A percentile compares a stretch with the other conserved stretches of the same genome.
Evolutionary conservation across 768 basidiomycete genomes (phyloP).

Genomic region (Lactarius sanguifluus): DNA sequence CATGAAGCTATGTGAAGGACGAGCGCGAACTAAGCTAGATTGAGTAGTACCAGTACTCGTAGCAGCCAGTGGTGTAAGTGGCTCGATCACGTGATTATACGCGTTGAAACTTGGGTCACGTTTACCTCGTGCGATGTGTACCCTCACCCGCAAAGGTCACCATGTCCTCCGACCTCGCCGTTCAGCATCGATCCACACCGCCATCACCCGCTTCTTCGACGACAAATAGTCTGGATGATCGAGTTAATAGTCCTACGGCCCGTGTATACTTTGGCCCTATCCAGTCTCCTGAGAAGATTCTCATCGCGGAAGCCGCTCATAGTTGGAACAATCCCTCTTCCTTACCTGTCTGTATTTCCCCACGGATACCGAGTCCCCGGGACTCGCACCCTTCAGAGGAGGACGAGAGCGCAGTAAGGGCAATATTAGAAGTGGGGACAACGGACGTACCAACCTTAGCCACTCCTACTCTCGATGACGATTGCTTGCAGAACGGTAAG

Average conservation of each 20-base stretch:
- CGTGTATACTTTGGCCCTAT: slow-evolving; percentile 33
- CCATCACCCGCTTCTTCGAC: slow-evolving; percentile 24
- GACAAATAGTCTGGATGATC: slow-evolving; percentile 20
- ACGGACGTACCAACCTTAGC: background rate
- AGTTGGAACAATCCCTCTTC: slow-evolving; percentile 14
- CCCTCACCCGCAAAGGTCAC: slow-evolving; percentile 2
- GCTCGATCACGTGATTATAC: slow-evolving; percentile 29
- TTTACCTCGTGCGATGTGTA: slow-evolving; percentile 10
- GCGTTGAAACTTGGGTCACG: slow-evolving; percentile 25
- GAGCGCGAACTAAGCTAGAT: background rate
- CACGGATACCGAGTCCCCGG: slow-evolving; percentile 5
- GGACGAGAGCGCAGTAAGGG: background rate
- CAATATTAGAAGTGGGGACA: background rate
- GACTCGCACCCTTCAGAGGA: slow-evolving; percentile 4
- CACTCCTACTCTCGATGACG: slow-evolving; percentile 4
- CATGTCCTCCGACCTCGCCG: slow-evolving; percentile 25
- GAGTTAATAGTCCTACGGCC: slow-evolving; percentile 19
- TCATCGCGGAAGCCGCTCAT: slow-evolving; percentile 27
- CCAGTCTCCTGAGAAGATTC: slow-evolving; percentile 31
- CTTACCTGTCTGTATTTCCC: slow-evolving; percentile 21
- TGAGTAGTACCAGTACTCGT: background rate
- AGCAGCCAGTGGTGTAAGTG: background rate
- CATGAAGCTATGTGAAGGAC: background rate
- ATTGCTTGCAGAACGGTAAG: slow-evolving; percentile 27
- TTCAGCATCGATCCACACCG: slow-evolving; percentile 10